Base-by-base conservation (phyloP, 1,284 basidiomycete species). In the Ceratobasidium papillatum region DNA sequence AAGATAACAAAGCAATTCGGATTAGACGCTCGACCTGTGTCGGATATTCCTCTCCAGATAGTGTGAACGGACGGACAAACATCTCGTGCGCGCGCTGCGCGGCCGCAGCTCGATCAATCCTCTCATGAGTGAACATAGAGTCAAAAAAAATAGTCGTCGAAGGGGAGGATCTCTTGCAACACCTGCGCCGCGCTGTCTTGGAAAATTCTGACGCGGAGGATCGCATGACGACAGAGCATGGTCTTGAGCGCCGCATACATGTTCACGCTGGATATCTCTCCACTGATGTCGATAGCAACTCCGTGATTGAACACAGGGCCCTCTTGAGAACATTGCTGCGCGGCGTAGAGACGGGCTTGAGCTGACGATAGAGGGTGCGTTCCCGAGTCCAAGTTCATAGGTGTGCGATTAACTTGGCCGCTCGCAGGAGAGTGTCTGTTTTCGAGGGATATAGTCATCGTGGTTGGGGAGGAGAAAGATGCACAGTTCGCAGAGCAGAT, bases 261-360 rank as follows among this genome's bases (percentile, higher is more conserved):
- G 17, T 30, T 30, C 17, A 49, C 41, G 36, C 32, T 30, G 7
- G 43, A 32, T 22, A 64, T 47, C 12, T 34, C 45, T 4, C 62
- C 62, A 11, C 7, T 22, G 32, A 64, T 64, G 14, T 49, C 22
- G 43, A 64, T 47, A 4, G 62, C 62, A 1, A 64, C 8, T 32
- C 62, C 62, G 27, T 64, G 43, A 19, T 49, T 64, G 22, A 64
- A 51, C 4, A 32, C 17, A 1, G 62, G 45, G 27, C 62, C 49
- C 7, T 49, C 45, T 43, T 36, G 59, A 14, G 38, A 41, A 3
- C 2, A 25, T 61, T 43, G 38, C 32, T 61, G 59, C 2, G 38
- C 59, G 12, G 22, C 22, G 32, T 43, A 61, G 32, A 61, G 36
- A 17, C 59, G 59, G 2, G 36, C 38, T 17, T 61, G 59, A 17